Percentiles rank a stretch among this genome's conserved stretches.
Evolutionary conservation across 1,284 basidiomycete genomes (phyloP).

Genomic region (Hortiboletus rubellus): DNA sequence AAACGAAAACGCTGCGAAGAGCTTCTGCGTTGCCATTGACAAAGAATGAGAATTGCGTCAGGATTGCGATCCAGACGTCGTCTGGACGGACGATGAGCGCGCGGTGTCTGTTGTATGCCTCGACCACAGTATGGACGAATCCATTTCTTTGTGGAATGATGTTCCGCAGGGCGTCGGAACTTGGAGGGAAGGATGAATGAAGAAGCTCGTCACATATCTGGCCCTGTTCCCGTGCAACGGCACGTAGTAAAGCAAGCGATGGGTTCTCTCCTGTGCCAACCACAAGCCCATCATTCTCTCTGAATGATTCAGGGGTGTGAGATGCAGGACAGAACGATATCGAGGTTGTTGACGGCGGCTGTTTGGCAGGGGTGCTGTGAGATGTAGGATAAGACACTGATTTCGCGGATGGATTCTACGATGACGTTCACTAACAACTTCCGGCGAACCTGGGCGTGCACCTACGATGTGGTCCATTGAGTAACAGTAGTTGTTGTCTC

Average conservation of each 20-base stretch:
- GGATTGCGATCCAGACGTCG: conserved; percentile 43
- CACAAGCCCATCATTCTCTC: neutral
- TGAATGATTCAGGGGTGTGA: neutral
- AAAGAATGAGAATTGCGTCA: conserved; percentile 41
- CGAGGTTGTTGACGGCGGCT: neutral
- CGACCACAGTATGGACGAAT: conserved; percentile 35
- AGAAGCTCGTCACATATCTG: neutral
- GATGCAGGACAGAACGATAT: neutral
- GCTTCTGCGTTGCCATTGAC: conserved; percentile 40
- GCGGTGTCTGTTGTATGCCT: conserved; percentile 37
- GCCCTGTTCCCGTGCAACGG: neutral
- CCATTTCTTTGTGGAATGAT: conserved; percentile 27
- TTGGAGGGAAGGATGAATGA: neutral
- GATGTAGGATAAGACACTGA: no score
- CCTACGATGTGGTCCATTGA: no score
- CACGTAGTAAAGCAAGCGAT: neutral
- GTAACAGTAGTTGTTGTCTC: no score
- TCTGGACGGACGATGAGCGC: conserved; percentile 36
- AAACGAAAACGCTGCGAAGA: neutral
- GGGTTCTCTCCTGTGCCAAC: neutral
- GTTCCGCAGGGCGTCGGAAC: neutral
- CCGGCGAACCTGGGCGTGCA: no score
- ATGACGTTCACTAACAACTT: no score
- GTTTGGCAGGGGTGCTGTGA: no score
- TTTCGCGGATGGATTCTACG: no score